Evolutionary conservation across 2,329 filamentous ascomycete genomes (phyloP).

Genomic region (Penicillium psychrosexuale): DNA sequence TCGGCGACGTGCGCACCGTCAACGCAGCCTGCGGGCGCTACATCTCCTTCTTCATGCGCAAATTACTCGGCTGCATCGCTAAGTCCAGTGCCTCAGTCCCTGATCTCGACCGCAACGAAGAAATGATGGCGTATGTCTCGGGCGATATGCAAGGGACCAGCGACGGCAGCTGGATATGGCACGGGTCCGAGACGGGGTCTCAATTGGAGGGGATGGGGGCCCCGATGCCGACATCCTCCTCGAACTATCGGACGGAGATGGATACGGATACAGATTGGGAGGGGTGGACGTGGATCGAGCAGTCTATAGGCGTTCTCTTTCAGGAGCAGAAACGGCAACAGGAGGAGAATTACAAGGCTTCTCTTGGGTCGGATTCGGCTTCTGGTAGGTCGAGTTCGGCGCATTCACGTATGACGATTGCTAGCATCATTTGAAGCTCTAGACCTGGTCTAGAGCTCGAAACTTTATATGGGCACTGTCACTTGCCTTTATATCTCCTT

Average conservation of each 20-base stretch:
- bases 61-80: constrained; percentile 58
- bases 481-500: neutral
- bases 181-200: constrained; percentile 54
- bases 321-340: constrained; percentile 36
- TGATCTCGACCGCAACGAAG: constrained; percentile 67
- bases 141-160: constrained; percentile 79
- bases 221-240: constrained; percentile 10
- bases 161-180: constrained; percentile 82
- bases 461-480: neutral
- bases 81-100: constrained; percentile 30
- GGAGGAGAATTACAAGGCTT: constrained; percentile 7
- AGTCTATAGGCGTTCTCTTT: constrained; percentile 48
- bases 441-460: neutral
- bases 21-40: constrained; percentile 78
- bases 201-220: constrained; percentile 31
- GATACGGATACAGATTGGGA: constrained; percentile 68
- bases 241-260: constrained; percentile 44
- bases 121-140: constrained; percentile 80
- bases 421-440: constrained; percentile 42
- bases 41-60: constrained; percentile 73
- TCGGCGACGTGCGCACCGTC: constrained; percentile 68
- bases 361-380: constrained; percentile 23
- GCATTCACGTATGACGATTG: constrained; percentile 47
- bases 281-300: constrained; percentile 74
- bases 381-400: constrained; percentile 30